Evolutionary conservation across 2,329 filamentous ascomycete species (phyloP).

Genomic region (Sporothrix brasiliensis): DNA sequence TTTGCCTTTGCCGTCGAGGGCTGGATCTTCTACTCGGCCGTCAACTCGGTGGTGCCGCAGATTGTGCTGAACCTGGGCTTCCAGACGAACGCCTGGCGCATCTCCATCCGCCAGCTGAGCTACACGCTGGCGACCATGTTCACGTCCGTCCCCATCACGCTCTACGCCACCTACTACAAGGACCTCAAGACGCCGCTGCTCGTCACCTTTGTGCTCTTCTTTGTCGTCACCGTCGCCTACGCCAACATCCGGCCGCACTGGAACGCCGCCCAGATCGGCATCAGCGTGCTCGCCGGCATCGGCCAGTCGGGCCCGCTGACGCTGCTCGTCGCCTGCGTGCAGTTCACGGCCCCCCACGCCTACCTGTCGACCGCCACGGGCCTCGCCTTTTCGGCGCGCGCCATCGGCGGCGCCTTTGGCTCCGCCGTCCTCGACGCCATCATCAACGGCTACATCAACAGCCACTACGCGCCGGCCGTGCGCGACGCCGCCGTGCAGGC

Average conservation of each 20-base stretch:
- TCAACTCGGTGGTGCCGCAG: slow-evolving; percentile 55
- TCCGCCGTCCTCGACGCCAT: slow-evolving; percentile 57
- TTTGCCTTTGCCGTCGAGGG: slow-evolving; percentile 62
- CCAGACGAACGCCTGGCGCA: slow-evolving; percentile 50
- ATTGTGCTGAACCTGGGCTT: slow-evolving; percentile 55
- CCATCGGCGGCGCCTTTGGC: slow-evolving; percentile 57
- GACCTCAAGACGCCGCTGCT: slow-evolving; percentile 53
- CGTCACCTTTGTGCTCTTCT: slow-evolving; percentile 51
- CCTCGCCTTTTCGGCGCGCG: slow-evolving; percentile 56
- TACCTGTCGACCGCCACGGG: slow-evolving; percentile 58
- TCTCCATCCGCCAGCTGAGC: slow-evolving; percentile 53
- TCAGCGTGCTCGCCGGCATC: slow-evolving; percentile 53
- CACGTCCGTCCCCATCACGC: slow-evolving; percentile 48
- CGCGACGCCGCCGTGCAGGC: slow-evolving; percentile 47
- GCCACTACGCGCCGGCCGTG: slow-evolving; percentile 48
- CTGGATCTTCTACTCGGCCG: slow-evolving; percentile 60
- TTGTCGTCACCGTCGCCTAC: slow-evolving; percentile 53
- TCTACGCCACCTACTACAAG: slow-evolving; percentile 53
- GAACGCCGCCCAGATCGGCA: slow-evolving; percentile 51
- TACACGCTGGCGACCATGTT: slow-evolving; percentile 48
- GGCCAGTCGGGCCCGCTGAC: slow-evolving; percentile 56
- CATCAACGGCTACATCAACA: slow-evolving; percentile 51
- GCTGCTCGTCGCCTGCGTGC: slow-evolving; percentile 53
- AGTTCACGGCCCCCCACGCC: slow-evolving; percentile 57
- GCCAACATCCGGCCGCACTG: slow-evolving; percentile 49